Base-by-base conservation (phyloP, 2,329 filamentous ascomycete genomes). In the Ascochyta koolunga region DNA sequence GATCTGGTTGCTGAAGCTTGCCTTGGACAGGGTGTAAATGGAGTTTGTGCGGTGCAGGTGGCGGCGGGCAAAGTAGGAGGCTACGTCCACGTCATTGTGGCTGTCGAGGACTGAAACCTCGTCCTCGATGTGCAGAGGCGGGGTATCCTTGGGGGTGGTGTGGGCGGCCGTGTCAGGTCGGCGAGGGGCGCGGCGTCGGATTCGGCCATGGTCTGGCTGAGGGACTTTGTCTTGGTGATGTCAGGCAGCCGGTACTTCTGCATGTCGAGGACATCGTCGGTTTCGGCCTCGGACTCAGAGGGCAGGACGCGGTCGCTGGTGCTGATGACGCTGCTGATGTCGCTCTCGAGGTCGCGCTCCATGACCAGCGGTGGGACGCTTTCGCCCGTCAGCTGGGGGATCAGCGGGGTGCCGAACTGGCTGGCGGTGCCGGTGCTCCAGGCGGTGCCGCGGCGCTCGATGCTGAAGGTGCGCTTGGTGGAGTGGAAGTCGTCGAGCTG, bases 1-100 rank as follows among this genome's bases (percentile, higher is more conserved):
- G 47, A 98, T 85, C 75, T 98, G 95, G 67, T 90, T 96, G 59
- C 91, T 90, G 74, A 99, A 96, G 6, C 93, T 97, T 29, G 89
- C 89, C 38, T 93, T 86, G 2, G 92, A 96, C 54, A 99, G 84
- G 1, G 95, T 96, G 76, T 96, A 97, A 63, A 98, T 92, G 31
- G 93, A 98, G 36, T 90, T 90, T 3, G 92, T 83, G 60, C 70
- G 69, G 19, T 82, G 81, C 7, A 84, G 72, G 49, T 79, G 84
- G 37, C 86, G 80, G 4, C 86, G 84, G 32, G 87, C 86, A 72
- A 91, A 90, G 72, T 89, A 89, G 32, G 83, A 80, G 33, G 80
- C 77, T 27, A 83, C 76, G 50, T 84, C 82, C 37, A 79, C 78
- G 56, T 75, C 77, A 61, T 71, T 62, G 53, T 68, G 56, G 61